Conservation (phyloP, 495 filamentous ascomycete species). For the Cercophora scortea region DNA sequence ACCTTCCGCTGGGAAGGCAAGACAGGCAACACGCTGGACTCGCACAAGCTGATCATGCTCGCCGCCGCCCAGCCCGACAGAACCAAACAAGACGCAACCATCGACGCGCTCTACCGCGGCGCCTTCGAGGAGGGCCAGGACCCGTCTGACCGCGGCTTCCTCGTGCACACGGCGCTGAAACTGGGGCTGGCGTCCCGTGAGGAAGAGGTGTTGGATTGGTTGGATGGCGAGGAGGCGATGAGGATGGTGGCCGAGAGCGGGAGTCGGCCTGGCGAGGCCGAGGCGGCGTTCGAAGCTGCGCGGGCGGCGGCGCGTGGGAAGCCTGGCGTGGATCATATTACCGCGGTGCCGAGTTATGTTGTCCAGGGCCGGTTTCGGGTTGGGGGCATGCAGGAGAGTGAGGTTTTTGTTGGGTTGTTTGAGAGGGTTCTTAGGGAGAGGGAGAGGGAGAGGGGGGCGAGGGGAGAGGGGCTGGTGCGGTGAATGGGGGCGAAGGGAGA, state of each 20-base stretch:
- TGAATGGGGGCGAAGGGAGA: neutral
- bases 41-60: constrained; percentile 68
- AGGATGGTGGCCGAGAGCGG: neutral
- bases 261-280: neutral
- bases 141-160: constrained; percentile 54
- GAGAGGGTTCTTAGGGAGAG: constrained; percentile 22
- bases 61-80: constrained; percentile 45
- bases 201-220: constrained; percentile 48
- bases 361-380: constrained; percentile 60
- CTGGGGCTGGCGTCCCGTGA: constrained; percentile 45
- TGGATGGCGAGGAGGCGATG: constrained; percentile 41
- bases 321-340: constrained; percentile 30
- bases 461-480: neutral
- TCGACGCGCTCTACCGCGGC: constrained; percentile 56
- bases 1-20: constrained; percentile 62
- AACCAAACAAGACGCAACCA: constrained; percentile 39
- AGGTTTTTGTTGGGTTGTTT: constrained; percentile 34
- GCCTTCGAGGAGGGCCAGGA: constrained; percentile 72
- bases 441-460: constrained; percentile 1
- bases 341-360: constrained; percentile 70
- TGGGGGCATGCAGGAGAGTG: constrained; percentile 57
- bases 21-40: constrained; percentile 66
- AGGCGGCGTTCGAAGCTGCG: constrained; percentile 14
- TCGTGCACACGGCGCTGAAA: constrained; percentile 47
- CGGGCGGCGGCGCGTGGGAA: constrained; percentile 30